Percentiles rank a stretch among this genome's conserved stretches.
Conservation (phyloP, 2,329 filamentous ascomycete species). For the Juglanconis juglandina region DNA sequence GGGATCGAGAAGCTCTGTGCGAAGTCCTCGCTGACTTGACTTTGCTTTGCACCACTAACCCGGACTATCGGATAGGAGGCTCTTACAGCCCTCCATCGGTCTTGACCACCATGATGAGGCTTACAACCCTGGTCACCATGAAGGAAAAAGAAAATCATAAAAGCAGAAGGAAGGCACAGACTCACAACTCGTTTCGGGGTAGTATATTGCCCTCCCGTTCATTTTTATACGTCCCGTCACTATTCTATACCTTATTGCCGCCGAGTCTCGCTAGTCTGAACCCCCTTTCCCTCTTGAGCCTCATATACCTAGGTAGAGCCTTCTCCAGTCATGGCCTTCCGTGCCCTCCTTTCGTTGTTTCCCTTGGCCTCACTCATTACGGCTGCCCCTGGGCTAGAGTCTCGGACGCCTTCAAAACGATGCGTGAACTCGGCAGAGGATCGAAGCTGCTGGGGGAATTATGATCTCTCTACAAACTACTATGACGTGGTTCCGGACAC, state of each 20-base stretch:
- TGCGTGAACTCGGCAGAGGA: slow-evolving; percentile 2
- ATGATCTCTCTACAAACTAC: slow-evolving; percentile 34
- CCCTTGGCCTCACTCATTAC: slow-evolving; percentile 2
- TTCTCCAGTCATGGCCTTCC: slow-evolving; percentile 3
- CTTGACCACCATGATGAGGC: not conserved
- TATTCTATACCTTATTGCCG: not conserved
- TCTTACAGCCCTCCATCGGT: not conserved
- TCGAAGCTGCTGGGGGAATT: slow-evolving; percentile 33
- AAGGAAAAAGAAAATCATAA: not conserved
- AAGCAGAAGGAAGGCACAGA: not conserved
- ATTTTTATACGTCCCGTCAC: no score
- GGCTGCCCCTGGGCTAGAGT: slow-evolving; percentile 1
- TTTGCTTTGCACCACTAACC: not conserved
- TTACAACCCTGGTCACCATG: not conserved
- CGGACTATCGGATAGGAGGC: not conserved
- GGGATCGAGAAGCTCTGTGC: not conserved
- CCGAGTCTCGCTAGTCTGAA: not conserved
- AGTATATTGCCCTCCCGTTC: no score
- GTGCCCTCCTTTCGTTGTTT: slow-evolving; percentile 3
- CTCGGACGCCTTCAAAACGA: slow-evolving; percentile 1
- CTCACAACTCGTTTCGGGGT: no score
- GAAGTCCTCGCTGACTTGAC: not conserved
- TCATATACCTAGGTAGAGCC: not conserved
- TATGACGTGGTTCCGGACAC: slow-evolving; percentile 30
- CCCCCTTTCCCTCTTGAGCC: not conserved